A percentile compares a stretch with the other conserved stretches of the same genome.
Conservation (phyloP, 2,329 filamentous ascomycete species). For the Curvularia lunata region DNA sequence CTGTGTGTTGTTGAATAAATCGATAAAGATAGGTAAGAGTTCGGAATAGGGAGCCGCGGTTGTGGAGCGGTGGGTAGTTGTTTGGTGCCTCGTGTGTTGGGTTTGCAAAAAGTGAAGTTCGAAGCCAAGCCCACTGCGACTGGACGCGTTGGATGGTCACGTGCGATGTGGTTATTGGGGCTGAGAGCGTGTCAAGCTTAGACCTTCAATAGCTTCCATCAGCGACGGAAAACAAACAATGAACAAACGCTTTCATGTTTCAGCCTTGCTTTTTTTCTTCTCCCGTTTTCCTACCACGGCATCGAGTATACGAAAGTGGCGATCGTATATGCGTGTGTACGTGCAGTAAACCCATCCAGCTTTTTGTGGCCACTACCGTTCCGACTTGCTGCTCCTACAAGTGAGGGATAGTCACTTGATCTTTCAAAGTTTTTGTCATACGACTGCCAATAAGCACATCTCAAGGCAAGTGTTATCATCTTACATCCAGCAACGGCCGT, state of each 20-base stretch:
- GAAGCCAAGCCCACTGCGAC: slow-evolving; percentile 24
- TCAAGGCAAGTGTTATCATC: not conserved
- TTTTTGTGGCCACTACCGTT: not conserved
- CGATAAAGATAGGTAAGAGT: slow-evolving; percentile 3
- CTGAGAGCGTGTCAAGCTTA: slow-evolving; percentile 5
- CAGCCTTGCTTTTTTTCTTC: not conserved
- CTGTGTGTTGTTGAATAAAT: slow-evolving; percentile 7
- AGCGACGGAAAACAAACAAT: slow-evolving; percentile 7
- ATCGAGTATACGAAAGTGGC: slow-evolving; percentile 1
- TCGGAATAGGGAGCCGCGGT: slow-evolving; percentile 3
- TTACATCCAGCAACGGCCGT: not conserved
- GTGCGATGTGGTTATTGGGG: slow-evolving; percentile 8
- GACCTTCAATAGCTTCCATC: not conserved
- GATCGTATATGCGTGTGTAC: not conserved
- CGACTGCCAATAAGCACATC: not conserved
- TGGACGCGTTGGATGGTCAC: slow-evolving; percentile 20
- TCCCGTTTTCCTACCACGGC: not conserved
- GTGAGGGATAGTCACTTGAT: not conserved
- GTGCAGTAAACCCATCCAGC: slow-evolving; percentile 5
- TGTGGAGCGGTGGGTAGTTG: slow-evolving; percentile 13
- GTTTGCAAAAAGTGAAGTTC: slow-evolving; percentile 39
- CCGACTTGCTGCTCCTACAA: not conserved
- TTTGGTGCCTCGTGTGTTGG: slow-evolving; percentile 16
- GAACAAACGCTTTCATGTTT: not conserved
- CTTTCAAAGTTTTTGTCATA: not conserved